Percentiles rank a stretch among this genome's conserved stretches.
These are phyloP conservation scores for Coemansia biformis DNA, from an alignment of 192 early-diverging fungal genomes.

Conservation along the genomic window DNA sequence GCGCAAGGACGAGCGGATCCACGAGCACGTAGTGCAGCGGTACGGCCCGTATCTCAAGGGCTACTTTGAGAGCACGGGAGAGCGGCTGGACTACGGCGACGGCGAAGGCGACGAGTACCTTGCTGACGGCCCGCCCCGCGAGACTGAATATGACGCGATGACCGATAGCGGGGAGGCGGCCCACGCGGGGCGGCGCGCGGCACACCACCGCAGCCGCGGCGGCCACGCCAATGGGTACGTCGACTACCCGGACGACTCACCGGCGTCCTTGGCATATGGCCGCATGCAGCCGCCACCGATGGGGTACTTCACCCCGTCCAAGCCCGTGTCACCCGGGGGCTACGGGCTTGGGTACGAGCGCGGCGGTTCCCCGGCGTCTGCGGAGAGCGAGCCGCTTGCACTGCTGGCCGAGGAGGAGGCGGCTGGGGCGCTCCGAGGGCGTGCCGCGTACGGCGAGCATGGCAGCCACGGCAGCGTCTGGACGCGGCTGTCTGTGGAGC, in stretches of 20 bases:
- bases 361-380: constrained; percentile 19
- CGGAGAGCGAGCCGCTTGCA: constrained; percentile 19
- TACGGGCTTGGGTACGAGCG: constrained; percentile 19
- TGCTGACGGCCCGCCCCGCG: constrained; percentile 1
- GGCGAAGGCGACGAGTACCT: constrained; percentile 1
- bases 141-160: constrained; percentile 1
- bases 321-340: constrained; percentile 16
- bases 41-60: constrained; percentile 41
- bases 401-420: constrained; percentile 22
- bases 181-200: too few species aligned
- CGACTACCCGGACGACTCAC: constrained; percentile 11
- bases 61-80: constrained; percentile 27
- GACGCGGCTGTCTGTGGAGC: constrained; percentile 24
- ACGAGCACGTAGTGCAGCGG: constrained; percentile 41
- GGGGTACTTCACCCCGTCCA: constrained; percentile 42
- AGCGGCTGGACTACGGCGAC: constrained; percentile 8
- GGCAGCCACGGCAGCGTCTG: constrained; percentile 11
- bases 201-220: neutral
- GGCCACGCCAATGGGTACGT: constrained; percentile 7
- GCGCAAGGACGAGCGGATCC: constrained; percentile 47
- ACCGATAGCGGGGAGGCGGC: neutral
- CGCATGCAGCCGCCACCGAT: constrained; percentile 26
- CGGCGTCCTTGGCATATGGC: constrained; percentile 1
- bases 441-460: constrained; percentile 2
- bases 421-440: too few species aligned